phyloP scores from a whole-genome alignment of 2,329 filamentous ascomycete species.

The Apiospora hydei region DNA sequence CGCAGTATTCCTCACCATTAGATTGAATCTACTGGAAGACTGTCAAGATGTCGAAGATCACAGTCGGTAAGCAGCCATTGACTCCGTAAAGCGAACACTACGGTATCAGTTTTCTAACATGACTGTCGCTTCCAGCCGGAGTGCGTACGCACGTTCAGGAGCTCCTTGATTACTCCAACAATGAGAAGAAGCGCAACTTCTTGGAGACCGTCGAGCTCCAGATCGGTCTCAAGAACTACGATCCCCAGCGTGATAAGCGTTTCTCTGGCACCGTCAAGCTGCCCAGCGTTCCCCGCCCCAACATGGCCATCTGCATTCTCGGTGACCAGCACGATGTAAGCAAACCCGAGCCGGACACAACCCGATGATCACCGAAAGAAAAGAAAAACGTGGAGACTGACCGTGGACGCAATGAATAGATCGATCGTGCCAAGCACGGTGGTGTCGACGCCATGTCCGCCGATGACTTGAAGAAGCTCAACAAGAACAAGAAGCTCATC shows the following conservation, averaged over 20 bases:
- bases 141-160: slow-evolving; percentile 74
- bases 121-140: slow-evolving; percentile 45
- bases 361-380: neutral
- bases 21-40: slow-evolving; percentile 85
- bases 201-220: slow-evolving; percentile 88
- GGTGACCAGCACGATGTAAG: slow-evolving; percentile 80
- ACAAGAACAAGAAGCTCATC: slow-evolving; percentile 99
- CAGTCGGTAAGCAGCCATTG: slow-evolving; percentile 63
- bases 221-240: slow-evolving; percentile 98
- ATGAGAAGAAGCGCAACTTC: slow-evolving; percentile 99
- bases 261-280: slow-evolving; percentile 99
- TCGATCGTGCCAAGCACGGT: slow-evolving; percentile 99
- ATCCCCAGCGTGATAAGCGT: slow-evolving; percentile 99
- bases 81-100: neutral
- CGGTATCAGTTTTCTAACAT: slow-evolving; percentile 4
- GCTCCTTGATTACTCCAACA: slow-evolving; percentile 92
- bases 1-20: slow-evolving; percentile 74
- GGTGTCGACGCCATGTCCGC: slow-evolving; percentile 98
- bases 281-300: slow-evolving; percentile 86
- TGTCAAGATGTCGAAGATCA: slow-evolving; percentile 88
- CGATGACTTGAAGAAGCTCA: slow-evolving; percentile 99
- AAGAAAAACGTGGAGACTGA: neutral
- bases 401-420: slow-evolving; percentile 45
- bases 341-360: neutral
- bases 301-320: slow-evolving; percentile 79